Evolutionary conservation across 768 basidiomycete species (phyloP), one percentile per base, ranked within the genome.

Genomic region (Hydnum rufescens): DNA sequence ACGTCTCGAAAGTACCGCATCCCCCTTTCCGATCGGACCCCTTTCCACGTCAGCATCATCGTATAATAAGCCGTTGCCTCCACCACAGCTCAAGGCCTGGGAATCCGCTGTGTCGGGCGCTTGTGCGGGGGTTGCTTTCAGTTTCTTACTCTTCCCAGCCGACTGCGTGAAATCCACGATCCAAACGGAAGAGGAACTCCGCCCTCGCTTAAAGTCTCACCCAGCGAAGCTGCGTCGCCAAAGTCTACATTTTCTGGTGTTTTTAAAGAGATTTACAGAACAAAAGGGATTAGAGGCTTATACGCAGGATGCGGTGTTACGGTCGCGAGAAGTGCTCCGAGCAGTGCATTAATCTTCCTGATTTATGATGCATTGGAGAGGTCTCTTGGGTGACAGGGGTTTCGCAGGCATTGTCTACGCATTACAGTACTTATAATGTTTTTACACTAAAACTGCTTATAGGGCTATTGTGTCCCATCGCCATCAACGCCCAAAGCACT

Each of bases 251-350:
- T 70, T 62, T 65, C 65, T 59, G 71, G 72, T 31, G 83, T 77
- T 49, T 78, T 76, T 32, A 71, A 62, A 59, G 75, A 76, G 58
- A 77, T 95, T 71, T 93, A 81, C 62, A 64, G 62, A 39, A 74
- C 73, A 19, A 75, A 82, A 63, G 93, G 93, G 2, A 57, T 95
- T 4, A 71, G 71, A 44, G 93, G 92, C 2, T 64, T 95, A 58
- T 97, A 97, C 65, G 82, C 86, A 25, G 93, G 93, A 0, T 89
- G 85, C 62, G 90, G 89, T 6, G 78, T 96, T 62, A 97, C 92
- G 0, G 79, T 87, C 18, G 74, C 78, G 42, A 70, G 89, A 53
- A 77, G 82, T 4, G 77, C 90, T 51, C 89, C 89, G 5, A 88
- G 84, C 62, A 88, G 83, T 62, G 92, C 85, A 3, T 73, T 96